A percentile compares a stretch with the other conserved stretches of the same genome.
Conservation (phyloP, 2,329 filamentous ascomycete species). For the Monosporascus sp. region DNA sequence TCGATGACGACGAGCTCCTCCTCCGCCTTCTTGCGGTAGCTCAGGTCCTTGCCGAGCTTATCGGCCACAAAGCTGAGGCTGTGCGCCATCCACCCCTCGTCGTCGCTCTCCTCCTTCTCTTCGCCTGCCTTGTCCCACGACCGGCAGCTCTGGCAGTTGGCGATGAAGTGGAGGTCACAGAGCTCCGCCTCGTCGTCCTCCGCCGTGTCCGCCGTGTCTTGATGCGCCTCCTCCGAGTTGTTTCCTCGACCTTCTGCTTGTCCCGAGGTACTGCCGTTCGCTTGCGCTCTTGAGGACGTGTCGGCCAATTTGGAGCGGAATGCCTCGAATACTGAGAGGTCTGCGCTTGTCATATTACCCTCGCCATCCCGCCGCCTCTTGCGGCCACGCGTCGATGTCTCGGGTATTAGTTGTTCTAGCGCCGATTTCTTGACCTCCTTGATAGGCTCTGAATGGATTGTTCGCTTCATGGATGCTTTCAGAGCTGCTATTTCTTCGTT, state of each 20-base stretch:
- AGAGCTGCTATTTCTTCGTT: slow-evolving; percentile 77
- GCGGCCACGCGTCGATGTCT: slow-evolving; percentile 63
- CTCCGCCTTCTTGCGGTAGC: slow-evolving; percentile 84
- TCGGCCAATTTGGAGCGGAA: slow-evolving; percentile 74
- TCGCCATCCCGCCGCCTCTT: slow-evolving; percentile 59
- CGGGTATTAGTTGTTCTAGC: slow-evolving; percentile 68
- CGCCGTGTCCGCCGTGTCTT: slow-evolving; percentile 9
- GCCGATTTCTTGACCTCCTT: slow-evolving; percentile 59
- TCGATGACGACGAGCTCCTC: slow-evolving; percentile 93
- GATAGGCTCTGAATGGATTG: slow-evolving; percentile 42
- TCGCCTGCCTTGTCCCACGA: slow-evolving; percentile 67
- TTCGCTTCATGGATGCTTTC: slow-evolving; percentile 76
- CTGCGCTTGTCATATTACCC: slow-evolving; percentile 47
- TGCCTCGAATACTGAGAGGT: slow-evolving; percentile 67
- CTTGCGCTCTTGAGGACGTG: slow-evolving; percentile 31
- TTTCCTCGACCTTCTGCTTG: slow-evolving; percentile 19
- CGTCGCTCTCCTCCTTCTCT: slow-evolving; percentile 51
- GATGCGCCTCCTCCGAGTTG: neutral
- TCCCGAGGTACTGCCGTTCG: slow-evolving; percentile 8
- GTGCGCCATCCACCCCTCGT: slow-evolving; percentile 80
- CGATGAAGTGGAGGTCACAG: slow-evolving; percentile 94
- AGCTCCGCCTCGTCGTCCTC: slow-evolving; percentile 65
- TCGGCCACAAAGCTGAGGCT: slow-evolving; percentile 82
- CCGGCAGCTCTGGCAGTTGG: slow-evolving; percentile 86
- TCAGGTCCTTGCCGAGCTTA: slow-evolving; percentile 83